These are phyloP conservation scores for Albizia julibrissin DNA, from an alignment of 306 rosid species.

Conservation along the genomic window DNA sequence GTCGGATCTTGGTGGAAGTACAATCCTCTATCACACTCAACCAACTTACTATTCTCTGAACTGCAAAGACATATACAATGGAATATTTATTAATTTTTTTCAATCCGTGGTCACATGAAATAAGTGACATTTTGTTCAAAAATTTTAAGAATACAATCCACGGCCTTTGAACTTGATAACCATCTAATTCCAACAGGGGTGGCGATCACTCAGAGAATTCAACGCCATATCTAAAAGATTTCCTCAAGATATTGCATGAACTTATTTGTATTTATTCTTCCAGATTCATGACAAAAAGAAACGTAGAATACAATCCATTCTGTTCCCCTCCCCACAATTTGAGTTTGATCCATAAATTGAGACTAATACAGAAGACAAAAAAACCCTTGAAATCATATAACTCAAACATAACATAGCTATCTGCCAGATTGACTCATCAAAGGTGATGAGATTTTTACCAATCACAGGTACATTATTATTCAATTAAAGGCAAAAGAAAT, in stretches of 20 bases:
- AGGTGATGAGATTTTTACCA: neutral
- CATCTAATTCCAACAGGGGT: neutral
- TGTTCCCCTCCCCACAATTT: neutral
- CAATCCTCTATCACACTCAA: conserved; percentile 56
- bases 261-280: neutral
- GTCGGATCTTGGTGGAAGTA: neutral
- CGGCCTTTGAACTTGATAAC: neutral
- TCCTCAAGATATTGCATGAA: conserved; percentile 21
- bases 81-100: neutral
- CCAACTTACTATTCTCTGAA: conserved; percentile 45
- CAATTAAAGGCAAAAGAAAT: neutral
- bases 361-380: conserved; percentile 14
- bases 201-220: neutral
- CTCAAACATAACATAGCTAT: neutral
- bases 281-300: neutral
- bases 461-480: conserved; percentile 5
- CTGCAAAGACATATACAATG: conserved; percentile 41
- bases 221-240: neutral
- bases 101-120: neutral
- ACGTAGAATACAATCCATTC: neutral
- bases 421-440: conserved; percentile 17
- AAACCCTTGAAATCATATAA: neutral
- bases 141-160: neutral
- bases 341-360: neutral
- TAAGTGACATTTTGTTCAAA: neutral